Base-by-base conservation (phyloP, 495 filamentous ascomycete species). In the Penicillium argentinense region DNA sequence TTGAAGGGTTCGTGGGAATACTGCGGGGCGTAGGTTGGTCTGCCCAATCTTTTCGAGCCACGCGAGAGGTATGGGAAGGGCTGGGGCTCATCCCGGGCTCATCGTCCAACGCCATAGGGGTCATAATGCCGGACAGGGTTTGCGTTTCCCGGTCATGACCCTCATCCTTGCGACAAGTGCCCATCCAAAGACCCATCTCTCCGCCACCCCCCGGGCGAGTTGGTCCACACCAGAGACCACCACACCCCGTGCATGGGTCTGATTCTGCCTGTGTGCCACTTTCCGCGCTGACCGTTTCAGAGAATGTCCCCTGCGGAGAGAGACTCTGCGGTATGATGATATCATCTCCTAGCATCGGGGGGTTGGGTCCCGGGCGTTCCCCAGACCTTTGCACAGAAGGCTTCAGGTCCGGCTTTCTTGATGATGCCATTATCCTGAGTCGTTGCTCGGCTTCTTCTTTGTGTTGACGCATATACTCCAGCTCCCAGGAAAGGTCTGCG, bases 341-440 rank as follows among this genome's bases (percentile, higher is more conserved):
- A 43, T 92, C 86, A 18, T 67, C 51, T 30, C 91, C 91, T 5
- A 95, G 80, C 89, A 96, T 92, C 2, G 91, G 91, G 13, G 91
- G 91, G 48, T 73, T 80, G 5, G 75, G 74, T 9, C 70, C 72
- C 32, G 69, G 69, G 9, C 66, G 82, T 79, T 75, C 64, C 27
- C 74, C n/a, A n/a, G n/a, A 55, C 77, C 75, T 79, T 46, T 60
- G 64, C 39, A 64, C 63, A 29, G 75, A 56, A 14, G 53, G 40
- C 18, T 54, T 55, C 11, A 59, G 33, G n/a, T 40, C 43, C 13
- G 43, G 52, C 19, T 64, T 56, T 24, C 47, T 39, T 13, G 49
- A 54, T 40, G 40, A 41, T 14, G 51, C 42, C 56, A 64, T 64
- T 24, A 57, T 57, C 13, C 54, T 53, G 12, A 63, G 43, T 45